Conservation (phyloP, 2,329 filamentous ascomycete species). For the Penicillium sp. region DNA sequence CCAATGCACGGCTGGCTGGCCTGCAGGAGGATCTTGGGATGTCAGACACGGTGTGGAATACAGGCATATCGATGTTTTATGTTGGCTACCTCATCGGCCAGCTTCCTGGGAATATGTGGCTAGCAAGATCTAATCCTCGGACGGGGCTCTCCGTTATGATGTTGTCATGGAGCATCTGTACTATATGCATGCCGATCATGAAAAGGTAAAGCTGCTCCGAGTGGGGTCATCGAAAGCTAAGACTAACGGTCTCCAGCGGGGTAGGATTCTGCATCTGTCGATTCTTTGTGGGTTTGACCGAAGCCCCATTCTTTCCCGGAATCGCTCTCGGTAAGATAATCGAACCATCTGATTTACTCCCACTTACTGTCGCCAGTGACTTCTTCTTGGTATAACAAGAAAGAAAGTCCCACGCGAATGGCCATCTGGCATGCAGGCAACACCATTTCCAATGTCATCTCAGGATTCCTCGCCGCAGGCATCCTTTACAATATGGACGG, state of each 20-base stretch:
- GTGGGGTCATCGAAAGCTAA: not conserved
- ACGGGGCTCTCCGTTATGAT: not conserved
- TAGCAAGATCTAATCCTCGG: not conserved
- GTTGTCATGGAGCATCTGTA: not conserved
- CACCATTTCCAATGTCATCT: not conserved
- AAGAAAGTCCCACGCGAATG: not conserved
- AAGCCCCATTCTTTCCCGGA: not conserved
- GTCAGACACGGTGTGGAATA: not conserved
- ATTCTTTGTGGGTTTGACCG: not conserved
- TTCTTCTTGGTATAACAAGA: not conserved
- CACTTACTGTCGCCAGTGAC: not conserved
- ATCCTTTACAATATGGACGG: not conserved
- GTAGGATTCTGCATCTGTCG: not conserved
- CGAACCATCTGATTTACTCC: not conserved
- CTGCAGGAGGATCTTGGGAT: not conserved
- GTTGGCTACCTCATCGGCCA: not conserved
- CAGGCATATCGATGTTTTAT: not conserved
- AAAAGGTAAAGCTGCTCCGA: not conserved
- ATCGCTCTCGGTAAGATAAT: not conserved
- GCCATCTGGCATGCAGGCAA: not conserved
- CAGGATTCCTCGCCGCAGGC: not conserved
- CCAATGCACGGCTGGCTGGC: not conserved
- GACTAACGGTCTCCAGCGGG: not conserved
- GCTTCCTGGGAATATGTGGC: not conserved
- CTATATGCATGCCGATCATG: not conserved